phyloP scores from a whole-genome alignment of 2,329 filamentous ascomycete genomes.

The Pseudogymnoascus sp. region DNA sequence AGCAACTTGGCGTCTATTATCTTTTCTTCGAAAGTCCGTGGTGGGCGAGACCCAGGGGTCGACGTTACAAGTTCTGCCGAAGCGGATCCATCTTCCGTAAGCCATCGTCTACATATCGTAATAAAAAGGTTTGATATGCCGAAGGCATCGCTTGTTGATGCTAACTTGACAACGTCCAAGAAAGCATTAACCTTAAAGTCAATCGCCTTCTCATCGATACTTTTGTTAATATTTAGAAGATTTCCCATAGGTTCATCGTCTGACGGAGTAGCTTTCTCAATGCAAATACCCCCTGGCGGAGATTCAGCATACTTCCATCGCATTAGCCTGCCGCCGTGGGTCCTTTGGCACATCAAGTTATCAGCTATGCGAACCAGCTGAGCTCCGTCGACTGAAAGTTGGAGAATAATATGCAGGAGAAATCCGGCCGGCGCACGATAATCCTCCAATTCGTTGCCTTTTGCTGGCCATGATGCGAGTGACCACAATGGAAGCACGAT shows the following conservation, averaged over 20 bases:
- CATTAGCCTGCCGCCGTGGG: slow-evolving; percentile 23
- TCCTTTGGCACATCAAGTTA: slow-evolving; percentile 51
- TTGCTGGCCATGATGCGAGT: slow-evolving; percentile 44
- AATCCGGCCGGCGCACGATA: slow-evolving; percentile 41
- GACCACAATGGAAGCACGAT: slow-evolving; percentile 58
- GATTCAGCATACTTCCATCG: slow-evolving; percentile 48
- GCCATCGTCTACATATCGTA: slow-evolving; percentile 50
- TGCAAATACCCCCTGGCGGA: slow-evolving; percentile 44
- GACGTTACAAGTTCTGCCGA: slow-evolving; percentile 21
- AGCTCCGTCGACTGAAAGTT: slow-evolving; percentile 45
- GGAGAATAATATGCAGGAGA: slow-evolving; percentile 51
- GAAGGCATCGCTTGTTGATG: slow-evolving; percentile 26
- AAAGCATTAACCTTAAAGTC: slow-evolving; percentile 42
- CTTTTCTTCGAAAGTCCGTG: slow-evolving; percentile 36
- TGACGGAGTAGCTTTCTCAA: slow-evolving; percentile 29
- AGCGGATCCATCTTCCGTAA: slow-evolving; percentile 29
- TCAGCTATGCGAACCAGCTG: slow-evolving; percentile 43
- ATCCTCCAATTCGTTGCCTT: slow-evolving; percentile 29
- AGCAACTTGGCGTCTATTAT: slow-evolving; percentile 56
- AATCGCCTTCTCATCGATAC: slow-evolving; percentile 32
- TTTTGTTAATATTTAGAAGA: neutral
- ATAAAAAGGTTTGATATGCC: slow-evolving; percentile 57
- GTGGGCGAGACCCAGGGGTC: neutral
- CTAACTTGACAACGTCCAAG: slow-evolving; percentile 39
- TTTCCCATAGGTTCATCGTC: slow-evolving; percentile 11